Evolutionary conservation across 2,329 filamentous ascomycete genomes (phyloP), one percentile per base, ranked within the genome.

Genomic region (Venturia carpophila): DNA sequence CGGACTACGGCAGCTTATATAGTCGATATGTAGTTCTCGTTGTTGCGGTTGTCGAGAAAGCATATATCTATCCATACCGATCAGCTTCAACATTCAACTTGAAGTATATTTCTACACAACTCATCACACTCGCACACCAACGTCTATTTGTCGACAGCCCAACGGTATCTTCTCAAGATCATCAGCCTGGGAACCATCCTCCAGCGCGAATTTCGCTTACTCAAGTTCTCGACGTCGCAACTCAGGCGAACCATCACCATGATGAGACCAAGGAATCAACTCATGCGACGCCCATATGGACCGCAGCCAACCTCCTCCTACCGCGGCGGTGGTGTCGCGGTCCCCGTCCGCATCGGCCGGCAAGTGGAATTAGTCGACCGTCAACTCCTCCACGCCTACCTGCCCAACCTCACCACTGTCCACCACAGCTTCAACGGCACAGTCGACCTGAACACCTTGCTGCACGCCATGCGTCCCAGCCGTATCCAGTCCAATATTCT

Each of bases 371-470:
- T 58, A 5, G 21, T 62, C 3, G 60, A 62, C 17, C 60, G 43
- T 10, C 60, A 34, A 19, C 27, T 62, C 17, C 60, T 62, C 11
- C 60, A 62, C 39, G 60, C 60, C 37, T 62, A 43, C 27, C 60
- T 62, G 2, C 60, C 60, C 30, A 47, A 47, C 39, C 30, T 62
- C 30, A 10, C 60, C 34, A 30, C 15, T n/a, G 21, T 37, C 24
- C 17, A 43, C 60, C 39, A n/a, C 39, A 58, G 30, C 24, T 24
- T n/a, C 60, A 62, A 62, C 39, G 39, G 60, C n/a, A 34, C 27
- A 17, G n/a, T 62, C 60, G 60, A 62, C 60, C n/a, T 62, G 17
- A 43, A 39, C 60, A 34, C 15, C 7, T n/a, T 62, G 19, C 30
- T 62, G 11, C 60, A 62, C 15, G 27, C 24, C 39, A 43, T 62